phyloP scores from a whole-genome alignment of 192 early-diverging fungal species.

The Spizellomyces punctatus region DNA sequence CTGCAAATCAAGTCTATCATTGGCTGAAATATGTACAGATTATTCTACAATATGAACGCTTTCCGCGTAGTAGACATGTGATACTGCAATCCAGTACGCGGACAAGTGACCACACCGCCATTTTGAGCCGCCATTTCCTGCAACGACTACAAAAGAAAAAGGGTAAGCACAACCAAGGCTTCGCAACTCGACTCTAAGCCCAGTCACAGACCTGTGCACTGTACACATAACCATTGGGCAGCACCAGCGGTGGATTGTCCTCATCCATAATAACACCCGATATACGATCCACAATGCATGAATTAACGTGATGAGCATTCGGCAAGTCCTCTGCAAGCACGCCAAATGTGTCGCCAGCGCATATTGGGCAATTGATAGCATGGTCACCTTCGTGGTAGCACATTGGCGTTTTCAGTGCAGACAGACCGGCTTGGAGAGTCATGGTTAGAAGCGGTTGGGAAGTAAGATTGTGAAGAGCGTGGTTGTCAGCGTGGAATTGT shows the following conservation, averaged over 20 bases:
- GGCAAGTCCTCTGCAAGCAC: conserved; percentile 82
- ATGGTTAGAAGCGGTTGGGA: conserved; percentile 82
- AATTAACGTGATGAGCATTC: conserved; percentile 93
- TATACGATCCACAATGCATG: conserved; percentile 89
- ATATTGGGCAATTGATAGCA: conserved; percentile 96
- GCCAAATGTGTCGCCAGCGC: conserved; percentile 82
- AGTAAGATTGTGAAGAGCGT: conserved; percentile 86
- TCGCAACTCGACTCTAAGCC: not conserved
- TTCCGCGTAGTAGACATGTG: conserved; percentile 36
- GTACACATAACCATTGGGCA: conserved; percentile 97
- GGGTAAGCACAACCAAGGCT: not conserved
- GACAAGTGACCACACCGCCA: conserved; percentile 41
- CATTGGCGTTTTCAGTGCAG: conserved; percentile 88
- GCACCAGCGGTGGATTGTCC: conserved; percentile 91
- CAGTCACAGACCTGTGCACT: conserved; percentile 65
- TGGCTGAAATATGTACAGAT: too few species aligned
- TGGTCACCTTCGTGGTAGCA: conserved; percentile 76
- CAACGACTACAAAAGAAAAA: conserved; percentile 31
- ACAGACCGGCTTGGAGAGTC: conserved; percentile 92
- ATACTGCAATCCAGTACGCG: conserved; percentile 36
- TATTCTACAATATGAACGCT: conserved; percentile 40
- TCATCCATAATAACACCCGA: conserved; percentile 94
- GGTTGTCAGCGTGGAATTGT: conserved; percentile 86
- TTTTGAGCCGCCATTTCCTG: conserved; percentile 43
- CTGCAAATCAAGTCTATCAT: not conserved